A percentile compares a stretch with the other conserved stretches of the same genome.
These are phyloP conservation scores for Macrophomina tecta DNA, from an alignment of 2,329 filamentous ascomycete genomes.

Conservation along the genomic window DNA sequence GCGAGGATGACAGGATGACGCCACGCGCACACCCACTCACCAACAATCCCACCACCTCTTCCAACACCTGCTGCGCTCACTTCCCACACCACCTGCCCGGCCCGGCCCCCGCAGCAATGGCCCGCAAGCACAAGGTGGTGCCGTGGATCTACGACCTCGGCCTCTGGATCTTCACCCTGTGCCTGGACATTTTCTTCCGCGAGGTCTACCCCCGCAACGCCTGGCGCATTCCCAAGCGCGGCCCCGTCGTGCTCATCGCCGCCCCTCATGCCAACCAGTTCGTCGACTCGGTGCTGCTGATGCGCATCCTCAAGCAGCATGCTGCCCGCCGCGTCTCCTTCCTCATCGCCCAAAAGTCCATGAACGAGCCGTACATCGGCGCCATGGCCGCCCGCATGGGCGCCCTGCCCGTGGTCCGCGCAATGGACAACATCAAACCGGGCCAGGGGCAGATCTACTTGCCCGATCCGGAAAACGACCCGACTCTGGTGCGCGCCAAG, in stretches of 20 bases:
- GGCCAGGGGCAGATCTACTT: constrained; percentile 27
- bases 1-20: not conserved
- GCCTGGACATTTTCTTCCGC: constrained; percentile 30
- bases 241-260: constrained; percentile 26
- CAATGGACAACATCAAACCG: constrained; percentile 29
- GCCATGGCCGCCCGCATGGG: constrained; percentile 20
- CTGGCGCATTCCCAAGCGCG: constrained; percentile 13
- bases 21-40: not conserved
- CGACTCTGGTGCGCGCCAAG: constrained; percentile 22
- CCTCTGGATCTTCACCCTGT: constrained; percentile 23
- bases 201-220: constrained; percentile 25
- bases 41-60: not conserved
- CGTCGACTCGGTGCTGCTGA: constrained; percentile 26
- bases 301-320: constrained; percentile 26
- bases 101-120: not conserved
- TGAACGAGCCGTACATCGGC: constrained; percentile 26
- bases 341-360: constrained; percentile 29
- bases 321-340: constrained; percentile 22
- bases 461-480: constrained; percentile 25
- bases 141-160: constrained; percentile 27
- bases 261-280: constrained; percentile 29
- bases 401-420: constrained; percentile 26
- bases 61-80: not conserved
- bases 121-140: constrained; percentile 14
- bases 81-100: not conserved